phyloP scores from a whole-genome alignment of 2,329 filamentous ascomycete genomes.

The Ascochyta rabiei region DNA sequence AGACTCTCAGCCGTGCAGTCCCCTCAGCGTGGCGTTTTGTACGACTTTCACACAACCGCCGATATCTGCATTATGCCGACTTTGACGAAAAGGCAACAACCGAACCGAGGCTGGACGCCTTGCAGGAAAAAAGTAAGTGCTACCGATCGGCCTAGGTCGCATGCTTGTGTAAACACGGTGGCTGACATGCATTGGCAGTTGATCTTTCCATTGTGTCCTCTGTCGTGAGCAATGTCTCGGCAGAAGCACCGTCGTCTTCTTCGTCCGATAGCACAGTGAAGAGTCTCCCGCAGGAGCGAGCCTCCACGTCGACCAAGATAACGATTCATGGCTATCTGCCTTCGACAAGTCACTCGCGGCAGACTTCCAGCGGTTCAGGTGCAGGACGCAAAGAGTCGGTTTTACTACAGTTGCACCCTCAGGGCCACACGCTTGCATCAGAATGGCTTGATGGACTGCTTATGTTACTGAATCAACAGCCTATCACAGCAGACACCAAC shows the following conservation, averaged over 20 bases:
- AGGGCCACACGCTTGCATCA: conserved; percentile 80
- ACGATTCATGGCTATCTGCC: conserved; percentile 79
- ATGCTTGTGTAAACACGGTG: conserved; percentile 27
- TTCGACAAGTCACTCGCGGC: conserved; percentile 36
- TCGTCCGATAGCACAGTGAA: conserved; percentile 56
- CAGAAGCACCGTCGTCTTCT: conserved; percentile 59
- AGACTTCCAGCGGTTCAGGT: conserved; percentile 39
- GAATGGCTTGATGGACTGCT: conserved; percentile 96
- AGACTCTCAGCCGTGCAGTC: conserved; percentile 48
- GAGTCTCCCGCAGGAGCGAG: conserved; percentile 35
- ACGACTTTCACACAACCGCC: conserved; percentile 86
- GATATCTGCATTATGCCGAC: conserved; percentile 88
- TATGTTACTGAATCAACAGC: conserved; percentile 92
- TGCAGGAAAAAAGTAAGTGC: conserved; percentile 72
- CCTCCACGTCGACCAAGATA: conserved; percentile 75
- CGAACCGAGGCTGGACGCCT: conserved; percentile 73
- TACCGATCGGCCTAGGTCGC: conserved; percentile 10
- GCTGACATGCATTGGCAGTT: conserved; percentile 56
- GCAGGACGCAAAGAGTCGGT: conserved; percentile 66
- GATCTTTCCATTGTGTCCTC: conserved; percentile 88
- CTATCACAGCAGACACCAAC: conserved; percentile 95
- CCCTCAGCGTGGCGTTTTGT: conserved; percentile 78
- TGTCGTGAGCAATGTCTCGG: conserved; percentile 90
- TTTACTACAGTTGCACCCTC: conserved; percentile 81
- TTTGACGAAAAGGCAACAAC: conserved; percentile 70